A percentile compares a stretch with the other conserved stretches of the same genome.
These are phyloP conservation scores for Intubia oerlemansii DNA, from an alignment of 2,329 filamentous ascomycete species.

Conservation along the genomic window DNA sequence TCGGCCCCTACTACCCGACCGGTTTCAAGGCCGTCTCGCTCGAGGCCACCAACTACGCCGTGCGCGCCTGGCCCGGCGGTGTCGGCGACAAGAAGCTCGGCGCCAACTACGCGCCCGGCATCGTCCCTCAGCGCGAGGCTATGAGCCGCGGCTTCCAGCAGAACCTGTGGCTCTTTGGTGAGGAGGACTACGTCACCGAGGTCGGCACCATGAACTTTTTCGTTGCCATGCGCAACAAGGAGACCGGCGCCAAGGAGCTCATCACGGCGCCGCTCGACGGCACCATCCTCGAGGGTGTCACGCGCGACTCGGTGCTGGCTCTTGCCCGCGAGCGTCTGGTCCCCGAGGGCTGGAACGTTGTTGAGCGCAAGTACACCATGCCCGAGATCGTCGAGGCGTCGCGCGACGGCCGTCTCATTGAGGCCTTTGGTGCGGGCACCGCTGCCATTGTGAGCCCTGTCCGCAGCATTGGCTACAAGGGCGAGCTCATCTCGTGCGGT, in stretches of 20 bases:
- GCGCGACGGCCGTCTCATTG: conserved; percentile 65
- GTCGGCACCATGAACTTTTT: conserved; percentile 99
- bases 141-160: conserved; percentile 87
- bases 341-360: conserved; percentile 72
- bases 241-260: conserved; percentile 78
- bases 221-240: conserved; percentile 61
- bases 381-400: conserved; percentile 61
- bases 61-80: conserved; percentile 92
- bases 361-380: conserved; percentile 87
- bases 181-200: conserved; percentile 90
- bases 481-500: conserved; percentile 61
- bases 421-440: conserved; percentile 86
- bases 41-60: conserved; percentile 90
- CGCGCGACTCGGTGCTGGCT: conserved; percentile 70
- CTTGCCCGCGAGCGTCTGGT: conserved; percentile 67
- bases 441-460: conserved; percentile 88
- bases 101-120: conserved; percentile 97
- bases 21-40: conserved; percentile 94
- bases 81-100: conserved; percentile 97
- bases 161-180: conserved; percentile 93
- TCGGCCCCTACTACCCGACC: conserved; percentile 94
- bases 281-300: conserved; percentile 90
- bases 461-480: conserved; percentile 74
- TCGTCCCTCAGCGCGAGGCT: conserved; percentile 86
- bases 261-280: conserved; percentile 91